Evolutionary conservation across 768 basidiomycete species (phyloP), one percentile per base, ranked within the genome.

Genomic region (Porphyrellus cyaneotinctus): DNA sequence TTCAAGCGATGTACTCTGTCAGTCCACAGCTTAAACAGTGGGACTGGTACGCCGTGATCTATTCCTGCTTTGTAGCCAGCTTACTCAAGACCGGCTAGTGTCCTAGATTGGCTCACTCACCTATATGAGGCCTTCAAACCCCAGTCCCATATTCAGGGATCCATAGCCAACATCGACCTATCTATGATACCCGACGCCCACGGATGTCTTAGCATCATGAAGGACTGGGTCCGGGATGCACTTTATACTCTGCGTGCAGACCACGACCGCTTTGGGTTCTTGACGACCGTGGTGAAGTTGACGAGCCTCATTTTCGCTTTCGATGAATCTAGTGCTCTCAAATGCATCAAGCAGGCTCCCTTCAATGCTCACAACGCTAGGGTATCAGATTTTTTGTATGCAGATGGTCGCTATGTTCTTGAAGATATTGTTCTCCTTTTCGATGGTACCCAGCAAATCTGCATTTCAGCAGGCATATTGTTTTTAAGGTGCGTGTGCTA

Each of bases 61-160:
- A n/a, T 11, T 11, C 13, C 11, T 22, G 15, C 23, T 24, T 20
- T 2, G 22, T 13, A n/a, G 1, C 9, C 3, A 28, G 1, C 13
- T 26, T 13, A 26, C 12, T n/a, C 9, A 23, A 23, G 32, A 23
- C 5, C 2, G 4, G 18, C 20, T 52, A 59, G 58, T 3, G 23
- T 48, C 17, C 45, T 59, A 2, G 11, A 47, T 17, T 81, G 13
- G 77, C 64, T 83, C 9, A 58, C 56, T 5, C 71, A 67, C 24
- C 64, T 85, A 0, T 78, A 82, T 48, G 76, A 79, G 18, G 72
- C 75, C 2, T 45, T 85, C 7, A 71, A 75, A 53, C 84, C 85
- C 3, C 62, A 77, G 1, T 71, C 64, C 43, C 66, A 77, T 49
- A 50, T 63, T n/a, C 68, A 82, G 39, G 85, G 84, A 6, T 74